A percentile compares a stretch with the other conserved stretches of the same genome.
Evolutionary conservation across 768 basidiomycete species (phyloP).

Genomic region (Kondoa malvinella): DNA sequence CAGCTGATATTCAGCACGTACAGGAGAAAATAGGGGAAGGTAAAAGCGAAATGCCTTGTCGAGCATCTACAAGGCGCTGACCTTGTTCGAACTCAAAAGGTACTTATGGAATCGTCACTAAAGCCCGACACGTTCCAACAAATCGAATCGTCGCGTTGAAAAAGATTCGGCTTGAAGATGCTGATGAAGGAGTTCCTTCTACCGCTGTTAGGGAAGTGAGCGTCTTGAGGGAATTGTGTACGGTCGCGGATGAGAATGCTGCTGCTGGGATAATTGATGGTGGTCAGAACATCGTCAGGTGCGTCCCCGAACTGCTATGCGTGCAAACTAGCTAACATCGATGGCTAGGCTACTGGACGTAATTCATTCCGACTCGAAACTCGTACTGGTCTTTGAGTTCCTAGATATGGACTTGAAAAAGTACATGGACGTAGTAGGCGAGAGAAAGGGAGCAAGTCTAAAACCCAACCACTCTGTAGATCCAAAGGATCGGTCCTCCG

Average conservation of each 20-base stretch:
- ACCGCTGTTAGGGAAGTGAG: slow-evolving; percentile 98
- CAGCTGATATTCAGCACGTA: too few relatives aligned
- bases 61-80: neutral
- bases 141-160: slow-evolving; percentile 66
- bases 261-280: slow-evolving; percentile 49
- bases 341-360: slow-evolving; percentile 68
- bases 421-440: slow-evolving; percentile 74
- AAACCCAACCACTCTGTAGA: neutral
- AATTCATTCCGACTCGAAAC: slow-evolving; percentile 87
- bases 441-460: slow-evolving; percentile 36
- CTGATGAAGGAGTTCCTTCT: slow-evolving; percentile 92
- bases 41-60: neutral
- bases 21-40: slow-evolving; percentile 4
- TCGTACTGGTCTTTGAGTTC: slow-evolving; percentile 96
- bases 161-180: slow-evolving; percentile 89
- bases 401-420: slow-evolving; percentile 90
- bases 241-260: neutral
- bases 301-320: slow-evolving; percentile 20
- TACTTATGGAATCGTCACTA: slow-evolving; percentile 17
- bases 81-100: slow-evolving; percentile 7
- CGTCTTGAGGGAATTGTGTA: slow-evolving; percentile 56
- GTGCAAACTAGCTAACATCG: neutral
- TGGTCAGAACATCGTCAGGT: slow-evolving; percentile 72
- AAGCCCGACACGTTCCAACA: neutral
- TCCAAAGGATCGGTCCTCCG: neutral